Evolutionary conservation across 2,329 filamentous ascomycete species (phyloP), one percentile per base, ranked within the genome.

Genomic region (Mycocentrospora acerina): DNA sequence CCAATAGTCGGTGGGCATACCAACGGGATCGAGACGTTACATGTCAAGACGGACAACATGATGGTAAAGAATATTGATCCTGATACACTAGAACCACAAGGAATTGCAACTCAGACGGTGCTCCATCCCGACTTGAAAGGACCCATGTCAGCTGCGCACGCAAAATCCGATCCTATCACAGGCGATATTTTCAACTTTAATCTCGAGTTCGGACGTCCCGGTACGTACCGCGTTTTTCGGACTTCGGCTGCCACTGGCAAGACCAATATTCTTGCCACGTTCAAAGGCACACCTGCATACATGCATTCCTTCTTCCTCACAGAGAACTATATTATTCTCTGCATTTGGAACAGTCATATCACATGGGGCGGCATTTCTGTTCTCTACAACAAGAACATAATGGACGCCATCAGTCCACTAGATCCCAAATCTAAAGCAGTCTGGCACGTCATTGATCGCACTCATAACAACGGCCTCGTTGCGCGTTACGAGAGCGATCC

Each of bases 121-220:
- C 72, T 94, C 11, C 83, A 94, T 59, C 83, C 85, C 0, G 74
- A 79, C 0, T 74, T 94, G 10, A 79, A 72, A 10, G 88, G 88
- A 0, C 78, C 76, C 0, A 60, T 87, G 11, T 83, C 84, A 2
- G 83, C 79, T 26, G 80, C 88, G 0, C 89, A 94, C 60, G 80
- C 84, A 0, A 81, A 84, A 37, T 77, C 79, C 1, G 87, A 93
- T 59, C 85, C 84, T 0, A 64, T 68, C 0, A 90, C 83, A 0
- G 88, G 88, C 6, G 87, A 93, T 47, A 59, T 87, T 6, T 91
- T 80, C 74, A 94, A 93, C 67, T 91, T 80, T 69, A 94, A 94
- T 57, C 77, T 90, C n/a, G 75, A 81, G 0, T 62, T 87, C 13
- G 82, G 81, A 0, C 66, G 61, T 0, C 60, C 58, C 0, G 64